phyloP scores from a whole-genome alignment of 106 monocot genomes.

The Ottelia alismoides region DNA sequence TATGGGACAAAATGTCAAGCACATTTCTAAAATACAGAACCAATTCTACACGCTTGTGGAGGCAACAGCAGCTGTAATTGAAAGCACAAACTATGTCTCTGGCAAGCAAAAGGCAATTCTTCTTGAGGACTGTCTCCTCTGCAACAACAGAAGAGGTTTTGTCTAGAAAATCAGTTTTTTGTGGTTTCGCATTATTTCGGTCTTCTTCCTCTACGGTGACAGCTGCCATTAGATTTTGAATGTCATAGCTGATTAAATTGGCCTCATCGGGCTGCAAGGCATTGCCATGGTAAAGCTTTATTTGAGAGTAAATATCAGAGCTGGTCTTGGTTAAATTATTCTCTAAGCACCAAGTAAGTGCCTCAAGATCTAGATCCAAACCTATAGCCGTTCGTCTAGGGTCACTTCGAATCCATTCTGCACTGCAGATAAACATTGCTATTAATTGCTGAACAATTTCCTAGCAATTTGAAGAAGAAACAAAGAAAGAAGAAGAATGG shows the following conservation, averaged over 20 bases:
- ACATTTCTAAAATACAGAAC: slow-evolving; percentile 65
- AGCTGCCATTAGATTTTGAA: too few relatives aligned
- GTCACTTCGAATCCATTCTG: slow-evolving; percentile 62
- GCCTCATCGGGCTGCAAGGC: slow-evolving; percentile 53
- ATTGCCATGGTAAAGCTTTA: too few relatives aligned
- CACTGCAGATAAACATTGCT: too few relatives aligned
- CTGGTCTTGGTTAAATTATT: slow-evolving; percentile 64
- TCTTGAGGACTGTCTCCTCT: too few relatives aligned
- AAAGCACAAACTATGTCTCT: too few relatives aligned
- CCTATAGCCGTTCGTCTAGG: slow-evolving; percentile 70
- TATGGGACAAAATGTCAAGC: slow-evolving; percentile 55
- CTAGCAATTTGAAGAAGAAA: too few relatives aligned
- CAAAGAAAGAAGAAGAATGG: too few relatives aligned
- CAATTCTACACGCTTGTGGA: slow-evolving; percentile 53
- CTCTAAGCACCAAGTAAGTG: slow-evolving; percentile 67
- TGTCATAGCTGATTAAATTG: slow-evolving; percentile 14
- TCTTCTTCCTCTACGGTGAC: slow-evolving; percentile 13
- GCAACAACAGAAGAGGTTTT: slow-evolving; percentile 20
- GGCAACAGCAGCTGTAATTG: slow-evolving; percentile 92
- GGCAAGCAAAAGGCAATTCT: slow-evolving; percentile 78
- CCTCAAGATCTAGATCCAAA: slow-evolving; percentile 67
- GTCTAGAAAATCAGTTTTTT: slow-evolving; percentile 6
- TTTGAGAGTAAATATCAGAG: slow-evolving; percentile 46
- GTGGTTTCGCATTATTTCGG: slow-evolving; percentile 1
- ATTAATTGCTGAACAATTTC: too few relatives aligned